These are phyloP conservation scores for Urostyla sp. DNA, from an alignment of 73 alveolate genomes.

Conservation along the genomic window DNA sequence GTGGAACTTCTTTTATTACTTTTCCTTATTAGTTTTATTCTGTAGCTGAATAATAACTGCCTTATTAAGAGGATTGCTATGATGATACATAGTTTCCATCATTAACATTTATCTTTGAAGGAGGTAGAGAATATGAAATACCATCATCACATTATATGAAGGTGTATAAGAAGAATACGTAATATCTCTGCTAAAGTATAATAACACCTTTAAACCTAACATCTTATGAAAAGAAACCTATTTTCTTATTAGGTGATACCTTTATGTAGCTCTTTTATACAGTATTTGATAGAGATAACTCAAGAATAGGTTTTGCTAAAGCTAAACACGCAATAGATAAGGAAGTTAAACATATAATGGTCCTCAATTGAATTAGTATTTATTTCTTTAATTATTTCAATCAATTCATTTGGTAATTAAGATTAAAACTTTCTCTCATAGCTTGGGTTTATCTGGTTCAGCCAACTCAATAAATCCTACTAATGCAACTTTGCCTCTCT, in stretches of 20 bases:
- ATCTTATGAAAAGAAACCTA: not conserved
- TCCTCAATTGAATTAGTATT: not conserved
- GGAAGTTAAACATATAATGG: not conserved
- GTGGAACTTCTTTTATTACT: constrained; percentile 87
- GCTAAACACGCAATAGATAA: constrained; percentile 52
- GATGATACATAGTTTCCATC: not conserved
- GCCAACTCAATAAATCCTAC: constrained; percentile 77
- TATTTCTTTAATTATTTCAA: not conserved
- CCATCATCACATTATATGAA: constrained; percentile 4
- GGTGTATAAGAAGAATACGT: not conserved
- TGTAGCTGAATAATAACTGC: not conserved
- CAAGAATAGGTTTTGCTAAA: constrained; percentile 88
- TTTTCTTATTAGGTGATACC: constrained; percentile 79
- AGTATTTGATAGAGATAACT: constrained; percentile 86
- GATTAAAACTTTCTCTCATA: constrained; percentile 36
- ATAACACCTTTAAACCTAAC: constrained; percentile 4
- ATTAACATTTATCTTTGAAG: constrained; percentile 11
- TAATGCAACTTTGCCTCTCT: constrained; percentile 75
- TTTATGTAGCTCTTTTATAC: constrained; percentile 87
- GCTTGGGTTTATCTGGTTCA: constrained; percentile 70
- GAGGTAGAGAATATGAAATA: not conserved
- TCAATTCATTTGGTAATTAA: not conserved
- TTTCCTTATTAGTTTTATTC: constrained; percentile 74
- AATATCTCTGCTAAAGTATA: not conserved
- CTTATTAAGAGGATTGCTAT: not conserved